These are phyloP conservation scores for Clonostachys rosea DNA, from an alignment of 2,329 filamentous ascomycete genomes.

Conservation along the genomic window DNA sequence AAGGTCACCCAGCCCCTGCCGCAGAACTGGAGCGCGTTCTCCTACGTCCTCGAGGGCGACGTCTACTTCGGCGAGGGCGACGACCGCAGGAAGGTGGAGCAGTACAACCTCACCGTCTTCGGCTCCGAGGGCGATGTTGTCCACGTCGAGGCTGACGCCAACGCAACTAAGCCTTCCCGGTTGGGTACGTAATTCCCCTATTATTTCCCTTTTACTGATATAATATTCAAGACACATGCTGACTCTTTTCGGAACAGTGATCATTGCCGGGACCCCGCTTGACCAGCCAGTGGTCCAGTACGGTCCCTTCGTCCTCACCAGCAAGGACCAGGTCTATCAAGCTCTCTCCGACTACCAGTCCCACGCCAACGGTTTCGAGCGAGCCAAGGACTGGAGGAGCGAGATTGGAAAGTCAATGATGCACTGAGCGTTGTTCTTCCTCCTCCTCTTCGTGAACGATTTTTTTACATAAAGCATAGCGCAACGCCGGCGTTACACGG, in stretches of 20 bases:
- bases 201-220: not conserved
- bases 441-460: no score
- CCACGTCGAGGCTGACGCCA: constrained; percentile 62
- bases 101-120: constrained; percentile 89
- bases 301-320: constrained; percentile 77
- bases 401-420: constrained; percentile 80
- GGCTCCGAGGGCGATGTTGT: constrained; percentile 74
- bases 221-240: not conserved
- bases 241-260: constrained; percentile 31
- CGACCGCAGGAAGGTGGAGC: constrained; percentile 48
- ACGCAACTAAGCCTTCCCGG: constrained; percentile 52
- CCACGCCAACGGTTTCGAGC: constrained; percentile 73
- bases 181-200: constrained; percentile 29
- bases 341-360: constrained; percentile 73
- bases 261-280: constrained; percentile 75
- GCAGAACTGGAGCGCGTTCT: constrained; percentile 82
- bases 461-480: no score
- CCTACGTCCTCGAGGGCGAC: constrained; percentile 75
- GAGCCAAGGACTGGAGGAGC: constrained; percentile 73
- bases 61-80: constrained; percentile 55
- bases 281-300: constrained; percentile 81
- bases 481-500: no score
- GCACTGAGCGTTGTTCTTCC: constrained; percentile 12
- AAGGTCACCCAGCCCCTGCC: constrained; percentile 72
- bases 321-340: constrained; percentile 68